Evolutionary conservation across 352 stramenopile genomes (phyloP).

Genomic region (Saprolegnia diclina): DNA sequence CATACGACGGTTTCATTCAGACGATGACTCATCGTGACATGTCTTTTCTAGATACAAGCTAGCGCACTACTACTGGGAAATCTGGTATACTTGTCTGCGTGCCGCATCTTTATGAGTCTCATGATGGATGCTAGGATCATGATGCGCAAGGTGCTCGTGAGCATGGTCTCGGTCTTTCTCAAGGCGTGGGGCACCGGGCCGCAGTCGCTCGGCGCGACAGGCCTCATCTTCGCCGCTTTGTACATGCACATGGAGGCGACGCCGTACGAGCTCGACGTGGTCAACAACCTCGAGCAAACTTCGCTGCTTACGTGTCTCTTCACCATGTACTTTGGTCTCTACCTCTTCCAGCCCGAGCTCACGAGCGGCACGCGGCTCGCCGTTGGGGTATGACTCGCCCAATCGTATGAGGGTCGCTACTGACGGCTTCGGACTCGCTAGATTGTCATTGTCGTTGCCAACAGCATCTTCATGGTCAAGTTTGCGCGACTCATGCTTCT

Average conservation of each 20-base stretch:
- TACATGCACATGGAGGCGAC: not conserved
- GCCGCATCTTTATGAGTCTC: no score
- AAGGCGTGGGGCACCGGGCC: constrained; percentile 4
- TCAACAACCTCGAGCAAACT: constrained; percentile 16
- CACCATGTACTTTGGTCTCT: constrained; percentile 10
- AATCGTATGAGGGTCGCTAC: not conserved
- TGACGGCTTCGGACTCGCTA: not conserved
- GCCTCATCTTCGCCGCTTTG: not conserved
- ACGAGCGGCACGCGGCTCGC: not conserved
- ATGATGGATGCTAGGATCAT: constrained; percentile 9
- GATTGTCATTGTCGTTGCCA: constrained; percentile 1
- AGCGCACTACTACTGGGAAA: constrained; percentile 21
- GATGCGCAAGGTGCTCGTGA: constrained; percentile 20
- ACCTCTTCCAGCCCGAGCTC: not conserved
- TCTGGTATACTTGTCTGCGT: not conserved
- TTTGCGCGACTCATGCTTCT: constrained; percentile 13
- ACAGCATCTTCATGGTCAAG: constrained; percentile 2
- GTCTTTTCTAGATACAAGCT: constrained; percentile 11
- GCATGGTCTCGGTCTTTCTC: constrained; percentile 22
- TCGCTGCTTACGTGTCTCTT: constrained; percentile 19
- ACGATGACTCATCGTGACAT: not conserved
- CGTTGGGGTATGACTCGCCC: not conserved
- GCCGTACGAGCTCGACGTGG: constrained; percentile 2
- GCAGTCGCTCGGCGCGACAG: constrained; percentile 11
- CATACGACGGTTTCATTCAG: no score